Evolutionary conservation across 2,329 filamentous ascomycete genomes (phyloP).

Genomic region (Colletotrichum brevisporum): DNA sequence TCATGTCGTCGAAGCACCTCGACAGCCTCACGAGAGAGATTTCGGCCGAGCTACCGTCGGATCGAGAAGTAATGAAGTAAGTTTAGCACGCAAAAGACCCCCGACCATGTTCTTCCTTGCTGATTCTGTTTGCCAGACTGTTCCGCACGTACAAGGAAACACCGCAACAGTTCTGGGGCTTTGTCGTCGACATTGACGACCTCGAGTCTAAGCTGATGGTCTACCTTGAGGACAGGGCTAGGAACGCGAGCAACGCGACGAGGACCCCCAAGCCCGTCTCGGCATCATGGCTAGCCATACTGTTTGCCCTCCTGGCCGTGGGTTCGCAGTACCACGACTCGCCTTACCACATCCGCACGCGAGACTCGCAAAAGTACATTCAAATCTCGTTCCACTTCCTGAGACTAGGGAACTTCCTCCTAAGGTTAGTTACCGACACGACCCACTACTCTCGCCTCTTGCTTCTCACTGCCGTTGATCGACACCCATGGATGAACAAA

Average conservation of each 20-base stretch:
- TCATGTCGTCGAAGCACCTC: conserved; percentile 76
- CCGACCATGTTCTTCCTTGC: neutral
- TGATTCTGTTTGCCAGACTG: conserved; percentile 56
- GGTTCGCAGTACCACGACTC: conserved; percentile 77
- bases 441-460: neutral
- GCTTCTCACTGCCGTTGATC: neutral
- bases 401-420: conserved; percentile 73
- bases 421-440: conserved; percentile 58
- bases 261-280: conserved; percentile 68
- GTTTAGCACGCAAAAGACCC: conserved; percentile 44
- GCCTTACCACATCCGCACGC: conserved; percentile 72
- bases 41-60: conserved; percentile 72
- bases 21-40: conserved; percentile 73
- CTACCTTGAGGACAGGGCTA: conserved; percentile 74
- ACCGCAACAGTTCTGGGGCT: conserved; percentile 77
- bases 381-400: conserved; percentile 77
- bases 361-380: conserved; percentile 72
- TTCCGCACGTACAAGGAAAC: conserved; percentile 78
- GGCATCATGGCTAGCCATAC: conserved; percentile 75
- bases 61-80: conserved; percentile 77
- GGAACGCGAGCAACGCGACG: conserved; percentile 63
- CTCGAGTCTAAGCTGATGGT: conserved; percentile 75
- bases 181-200: conserved; percentile 76
- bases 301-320: conserved; percentile 76
- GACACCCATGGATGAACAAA: conserved; percentile 3